These are phyloP conservation scores for Podaxis sp. DNA, from an alignment of 768 basidiomycete genomes.

Conservation along the genomic window DNA sequence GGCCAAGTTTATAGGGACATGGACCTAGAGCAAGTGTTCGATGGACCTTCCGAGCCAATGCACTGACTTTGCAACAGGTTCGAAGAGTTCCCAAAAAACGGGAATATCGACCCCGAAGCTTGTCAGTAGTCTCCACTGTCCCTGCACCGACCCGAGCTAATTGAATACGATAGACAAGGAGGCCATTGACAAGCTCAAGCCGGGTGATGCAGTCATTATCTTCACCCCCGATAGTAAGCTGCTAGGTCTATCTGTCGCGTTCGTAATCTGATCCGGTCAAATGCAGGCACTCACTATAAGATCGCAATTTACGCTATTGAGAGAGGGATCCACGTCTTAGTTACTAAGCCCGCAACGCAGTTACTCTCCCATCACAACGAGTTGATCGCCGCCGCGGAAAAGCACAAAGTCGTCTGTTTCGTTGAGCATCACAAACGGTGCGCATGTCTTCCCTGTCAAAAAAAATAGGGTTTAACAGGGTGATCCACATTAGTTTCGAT, in stretches of 20 bases:
- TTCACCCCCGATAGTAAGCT: slow-evolving; percentile 87
- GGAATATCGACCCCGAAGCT: slow-evolving; percentile 70
- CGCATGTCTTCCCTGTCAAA: slow-evolving; percentile 13
- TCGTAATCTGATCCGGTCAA: background rate
- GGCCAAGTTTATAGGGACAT: slow-evolving; percentile 82
- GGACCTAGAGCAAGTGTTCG: slow-evolving; percentile 49
- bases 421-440: slow-evolving; percentile 95
- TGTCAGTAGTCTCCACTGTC: slow-evolving; percentile 48
- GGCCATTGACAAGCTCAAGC: slow-evolving; percentile 73
- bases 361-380: slow-evolving; percentile 79
- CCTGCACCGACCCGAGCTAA: background rate
- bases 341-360: slow-evolving; percentile 93
- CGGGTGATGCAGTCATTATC: slow-evolving; percentile 88
- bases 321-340: slow-evolving; percentile 80
- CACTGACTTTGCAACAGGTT: slow-evolving; percentile 46
- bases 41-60: background rate
- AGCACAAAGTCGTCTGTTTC: slow-evolving; percentile 82
- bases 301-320: slow-evolving; percentile 88
- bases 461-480: slow-evolving; percentile 3
- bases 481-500: slow-evolving; percentile 56
- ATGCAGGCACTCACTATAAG: slow-evolving; percentile 75
- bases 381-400: slow-evolving; percentile 71
- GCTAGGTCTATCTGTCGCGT: background rate
- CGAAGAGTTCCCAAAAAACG: slow-evolving; percentile 73
- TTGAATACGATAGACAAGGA: slow-evolving; percentile 57